Evolutionary conservation across 2,329 filamentous ascomycete species (phyloP), one percentile per base, ranked within the genome.

Genomic region (Zasmidium angulare): DNA sequence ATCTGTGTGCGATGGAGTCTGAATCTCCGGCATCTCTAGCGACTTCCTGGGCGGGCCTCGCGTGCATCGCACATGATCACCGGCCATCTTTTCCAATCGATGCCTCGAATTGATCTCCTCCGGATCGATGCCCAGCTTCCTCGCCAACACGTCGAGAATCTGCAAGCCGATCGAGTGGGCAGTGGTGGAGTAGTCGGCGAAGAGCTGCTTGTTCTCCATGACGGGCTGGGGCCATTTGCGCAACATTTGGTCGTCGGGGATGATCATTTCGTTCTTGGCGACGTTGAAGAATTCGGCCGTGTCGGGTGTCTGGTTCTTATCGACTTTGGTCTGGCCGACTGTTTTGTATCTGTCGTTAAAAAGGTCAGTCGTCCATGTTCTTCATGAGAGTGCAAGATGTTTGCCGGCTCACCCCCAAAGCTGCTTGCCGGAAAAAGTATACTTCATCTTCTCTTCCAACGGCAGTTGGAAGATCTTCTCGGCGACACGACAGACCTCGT

Each of bases 251-350:
- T 71, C 60, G 2, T 71, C 72, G 2, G 78, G 53, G 21, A 71
- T 71, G n/a, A 84, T 68, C 53, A 84, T 77, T 56, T 83, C 81
- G 66, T 84, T 80, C 72, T 84, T 84, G 43, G 78, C 54, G 29
- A 83, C 78, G 69, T 84, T 84, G 69, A 84, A 84, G 63, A 84
- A 83, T 63, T 84, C 81, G 55, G 82, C 82, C n/a, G 78, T 75
- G 63, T 84, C 82, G 36, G 73, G 69, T 9, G 80, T 83, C 3
- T 81, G 81, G 31, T 75, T 62, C 29, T 72, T 74, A 65, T 85
- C 82, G 12, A 81, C 73, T 7, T 79, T 69, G 14, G 75, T 77
- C 17, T 73, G 76, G 2, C 82, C 82, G 48, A 76, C 77, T 0
- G 76, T 56, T 54, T 73, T 73, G 62, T 73, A 73, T 26, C 69